Evolutionary conservation across 345 rosid genomes (phyloP).

Genomic region (Camelina laxa): DNA sequence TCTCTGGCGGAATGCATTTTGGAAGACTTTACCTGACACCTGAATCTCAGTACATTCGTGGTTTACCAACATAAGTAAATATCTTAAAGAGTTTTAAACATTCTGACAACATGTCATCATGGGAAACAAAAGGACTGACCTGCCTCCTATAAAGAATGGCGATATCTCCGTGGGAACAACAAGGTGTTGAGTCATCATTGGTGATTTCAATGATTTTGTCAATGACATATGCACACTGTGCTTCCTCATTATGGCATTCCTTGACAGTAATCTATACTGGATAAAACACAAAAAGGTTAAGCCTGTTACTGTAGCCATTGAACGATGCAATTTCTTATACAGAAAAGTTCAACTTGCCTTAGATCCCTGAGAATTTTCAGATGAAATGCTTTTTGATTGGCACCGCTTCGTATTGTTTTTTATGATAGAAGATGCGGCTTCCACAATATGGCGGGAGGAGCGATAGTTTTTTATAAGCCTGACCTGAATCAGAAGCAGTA

Average conservation of each 20-base stretch:
- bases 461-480: slow-evolving; percentile 84
- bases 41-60: slow-evolving; percentile 44
- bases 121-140: slow-evolving; percentile 53
- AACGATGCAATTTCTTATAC: slow-evolving; percentile 1
- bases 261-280: slow-evolving; percentile 66
- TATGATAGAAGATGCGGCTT: slow-evolving; percentile 89
- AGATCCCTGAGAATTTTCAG: slow-evolving; percentile 86
- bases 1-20: slow-evolving; percentile 79
- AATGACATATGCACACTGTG: slow-evolving; percentile 83
- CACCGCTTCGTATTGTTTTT: slow-evolving; percentile 72
- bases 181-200: slow-evolving; percentile 49
- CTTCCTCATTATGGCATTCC: slow-evolving; percentile 88
- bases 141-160: slow-evolving; percentile 95
- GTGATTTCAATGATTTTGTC: slow-evolving; percentile 84
- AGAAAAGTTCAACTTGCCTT: slow-evolving; percentile 59
- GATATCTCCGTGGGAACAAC: slow-evolving; percentile 64
- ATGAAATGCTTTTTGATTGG: slow-evolving; percentile 63
- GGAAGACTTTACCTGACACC: slow-evolving; percentile 91
- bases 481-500: slow-evolving; percentile 53
- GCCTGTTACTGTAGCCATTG: neutral
- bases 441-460: slow-evolving; percentile 84
- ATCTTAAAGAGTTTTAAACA: neutral
- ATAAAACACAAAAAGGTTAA: slow-evolving; percentile 23
- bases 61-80: slow-evolving; percentile 21
- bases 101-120: slow-evolving; percentile 2